Conservation (phyloP, 2,329 filamentous ascomycete species). For the Tolypocladium guangdongense region DNA sequence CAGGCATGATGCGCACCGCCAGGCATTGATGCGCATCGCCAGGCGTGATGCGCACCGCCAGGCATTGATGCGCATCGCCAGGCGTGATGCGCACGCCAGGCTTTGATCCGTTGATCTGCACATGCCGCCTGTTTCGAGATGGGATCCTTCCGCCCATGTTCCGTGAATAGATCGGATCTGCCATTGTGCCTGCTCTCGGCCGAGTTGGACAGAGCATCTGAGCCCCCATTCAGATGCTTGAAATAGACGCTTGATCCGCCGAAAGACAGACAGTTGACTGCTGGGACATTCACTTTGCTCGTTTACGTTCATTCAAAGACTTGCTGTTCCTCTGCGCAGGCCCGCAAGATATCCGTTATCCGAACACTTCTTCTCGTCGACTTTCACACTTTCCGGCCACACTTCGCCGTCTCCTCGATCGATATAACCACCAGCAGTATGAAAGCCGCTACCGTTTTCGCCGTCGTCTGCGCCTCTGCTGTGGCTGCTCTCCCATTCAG, state of each 20-base stretch:
- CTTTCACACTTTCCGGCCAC: not conserved
- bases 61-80: too few species aligned
- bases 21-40: too few species aligned
- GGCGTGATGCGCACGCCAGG: too few species aligned
- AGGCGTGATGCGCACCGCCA: too few species aligned
- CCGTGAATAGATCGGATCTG: not conserved
- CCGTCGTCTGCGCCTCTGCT: slow-evolving; percentile 9
- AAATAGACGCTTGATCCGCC: not conserved
- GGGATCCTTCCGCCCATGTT: not conserved
- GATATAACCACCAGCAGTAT: too few species aligned
- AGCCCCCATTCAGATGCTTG: not conserved
- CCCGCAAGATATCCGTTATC: not conserved
- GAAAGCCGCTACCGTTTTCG: slow-evolving; percentile 11
- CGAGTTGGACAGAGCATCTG: too few species aligned
- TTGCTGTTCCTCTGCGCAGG: not conserved
- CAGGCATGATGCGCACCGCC: too few species aligned
- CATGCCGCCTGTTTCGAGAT: not conserved
- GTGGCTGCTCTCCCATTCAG: slow-evolving; percentile 10
- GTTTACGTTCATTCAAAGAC: too few species aligned
- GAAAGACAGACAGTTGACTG: not conserved
- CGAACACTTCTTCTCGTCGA: not conserved
- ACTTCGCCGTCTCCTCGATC: too few species aligned
- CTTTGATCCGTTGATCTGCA: too few species aligned
- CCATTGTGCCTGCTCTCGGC: not conserved
- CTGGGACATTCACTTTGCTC: not conserved